phyloP scores from a whole-genome alignment of 2,329 filamentous ascomycete genomes.

The Clonostachys rosea region DNA sequence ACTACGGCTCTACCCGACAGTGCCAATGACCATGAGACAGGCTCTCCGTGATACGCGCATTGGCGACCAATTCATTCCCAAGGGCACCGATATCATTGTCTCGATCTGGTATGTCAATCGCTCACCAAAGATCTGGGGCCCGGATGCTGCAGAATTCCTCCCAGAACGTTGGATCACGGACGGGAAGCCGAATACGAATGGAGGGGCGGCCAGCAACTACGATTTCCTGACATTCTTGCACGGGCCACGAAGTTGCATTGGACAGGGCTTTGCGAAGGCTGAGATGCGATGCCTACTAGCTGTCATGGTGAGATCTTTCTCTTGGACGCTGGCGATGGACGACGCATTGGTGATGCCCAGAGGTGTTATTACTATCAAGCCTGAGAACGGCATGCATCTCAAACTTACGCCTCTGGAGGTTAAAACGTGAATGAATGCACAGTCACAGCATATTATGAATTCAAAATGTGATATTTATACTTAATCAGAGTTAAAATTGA shows the following conservation, averaged over 20 bases:
- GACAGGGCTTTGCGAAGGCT: slow-evolving; percentile 57
- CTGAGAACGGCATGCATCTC: slow-evolving; percentile 60
- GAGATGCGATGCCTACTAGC: slow-evolving; percentile 73
- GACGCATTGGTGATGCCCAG: slow-evolving; percentile 55
- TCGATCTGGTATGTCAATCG: slow-evolving; percentile 58
- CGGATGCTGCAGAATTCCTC: slow-evolving; percentile 60
- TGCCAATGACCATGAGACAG: slow-evolving; percentile 59
- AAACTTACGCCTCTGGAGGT: slow-evolving; percentile 25
- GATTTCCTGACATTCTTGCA: slow-evolving; percentile 76
- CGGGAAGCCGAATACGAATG: slow-evolving; percentile 53
- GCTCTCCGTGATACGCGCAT: slow-evolving; percentile 53
- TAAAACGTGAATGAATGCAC: no score
- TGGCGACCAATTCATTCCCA: slow-evolving; percentile 54
- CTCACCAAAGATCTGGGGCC: slow-evolving; percentile 60
- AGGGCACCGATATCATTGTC: slow-evolving; percentile 59
- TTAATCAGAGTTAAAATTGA: no score
- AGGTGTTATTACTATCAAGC: slow-evolving; percentile 61
- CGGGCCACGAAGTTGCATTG: slow-evolving; percentile 20
- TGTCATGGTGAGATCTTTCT: slow-evolving; percentile 59
- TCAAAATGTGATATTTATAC: no score
- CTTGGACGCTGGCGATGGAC: slow-evolving; percentile 50
- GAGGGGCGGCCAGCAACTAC: slow-evolving; percentile 66
- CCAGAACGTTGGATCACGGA: slow-evolving; percentile 61
- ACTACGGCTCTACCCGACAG: slow-evolving; percentile 62
- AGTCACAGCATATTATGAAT: no score